A percentile compares a stretch with the other conserved stretches of the same genome.
Conservation (phyloP, 805 yeast genomes). For the Cephaloascus albidus region DNA sequence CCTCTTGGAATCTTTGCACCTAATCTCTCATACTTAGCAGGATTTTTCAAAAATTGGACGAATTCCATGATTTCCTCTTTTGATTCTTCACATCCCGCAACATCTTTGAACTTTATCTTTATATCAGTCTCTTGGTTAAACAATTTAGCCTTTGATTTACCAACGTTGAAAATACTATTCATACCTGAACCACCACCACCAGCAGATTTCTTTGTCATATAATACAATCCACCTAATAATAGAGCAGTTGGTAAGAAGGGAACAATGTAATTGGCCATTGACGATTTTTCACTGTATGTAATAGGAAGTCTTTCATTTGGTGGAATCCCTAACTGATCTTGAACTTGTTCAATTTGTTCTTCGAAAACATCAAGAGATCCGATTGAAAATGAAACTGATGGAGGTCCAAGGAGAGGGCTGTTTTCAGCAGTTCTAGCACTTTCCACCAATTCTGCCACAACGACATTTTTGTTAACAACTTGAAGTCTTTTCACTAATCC, state of each 20-base stretch:
- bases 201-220: conserved; percentile 44
- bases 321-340: conserved; percentile 61
- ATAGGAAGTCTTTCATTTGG: conserved; percentile 70
- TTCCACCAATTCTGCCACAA: conserved; percentile 54
- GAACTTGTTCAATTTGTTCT: conserved; percentile 67
- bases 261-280: conserved; percentile 50
- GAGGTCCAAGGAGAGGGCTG: conserved; percentile 22
- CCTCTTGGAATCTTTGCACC: conserved; percentile 97
- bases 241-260: conserved; percentile 77
- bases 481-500: conserved; percentile 68
- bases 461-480: conserved; percentile 66
- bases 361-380: conserved; percentile 85
- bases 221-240: conserved; percentile 70
- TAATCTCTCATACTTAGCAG: conserved; percentile 71
- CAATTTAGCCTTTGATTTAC: conserved; percentile 70
- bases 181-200: conserved; percentile 35
- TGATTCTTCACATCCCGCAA: conserved; percentile 93
- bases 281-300: conserved; percentile 58
- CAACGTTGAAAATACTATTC: conserved; percentile 67
- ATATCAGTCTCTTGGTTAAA: conserved; percentile 81
- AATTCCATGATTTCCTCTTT: conserved; percentile 94
- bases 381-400: conserved; percentile 66
- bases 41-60: conserved; percentile 80
- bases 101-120: conserved; percentile 76
- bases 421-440: conserved; percentile 30